These are phyloP conservation scores for Tetracladium setigerum DNA, from an alignment of 495 filamentous ascomycete species.

Conservation along the genomic window DNA sequence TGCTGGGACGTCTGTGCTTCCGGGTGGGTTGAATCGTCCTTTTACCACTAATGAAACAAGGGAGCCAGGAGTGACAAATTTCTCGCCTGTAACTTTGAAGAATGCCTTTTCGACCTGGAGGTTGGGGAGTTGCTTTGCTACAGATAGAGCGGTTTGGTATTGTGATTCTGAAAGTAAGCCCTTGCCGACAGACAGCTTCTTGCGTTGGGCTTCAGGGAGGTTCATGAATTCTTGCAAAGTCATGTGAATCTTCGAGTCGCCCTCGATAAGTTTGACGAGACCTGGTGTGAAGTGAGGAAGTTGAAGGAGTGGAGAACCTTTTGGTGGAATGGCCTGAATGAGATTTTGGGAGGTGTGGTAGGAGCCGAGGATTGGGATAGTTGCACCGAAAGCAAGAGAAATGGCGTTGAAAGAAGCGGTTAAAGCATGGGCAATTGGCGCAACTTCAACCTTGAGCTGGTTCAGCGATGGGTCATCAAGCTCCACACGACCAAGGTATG, in stretches of 20 bases:
- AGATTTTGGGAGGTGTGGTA: constrained; percentile 76
- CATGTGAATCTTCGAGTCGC: constrained; percentile 64
- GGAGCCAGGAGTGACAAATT: constrained; percentile 83
- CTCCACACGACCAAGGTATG: constrained; percentile 82
- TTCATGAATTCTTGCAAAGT: constrained; percentile 84
- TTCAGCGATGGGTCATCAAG: constrained; percentile 62
- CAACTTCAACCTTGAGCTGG: constrained; percentile 69
- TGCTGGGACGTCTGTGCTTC: constrained; percentile 60
- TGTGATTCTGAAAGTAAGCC: constrained; percentile 66
- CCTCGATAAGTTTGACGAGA: constrained; percentile 69
- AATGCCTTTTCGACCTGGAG: constrained; percentile 88
- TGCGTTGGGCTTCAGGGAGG: constrained; percentile 64
- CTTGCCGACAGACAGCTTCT: constrained; percentile 57
- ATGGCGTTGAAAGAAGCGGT: constrained; percentile 84
- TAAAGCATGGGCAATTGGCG: constrained; percentile 75
- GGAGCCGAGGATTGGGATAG: constrained; percentile 71
- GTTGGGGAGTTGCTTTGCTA: constrained; percentile 75
- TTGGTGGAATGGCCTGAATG: constrained; percentile 81
- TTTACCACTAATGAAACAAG: constrained; percentile 93
- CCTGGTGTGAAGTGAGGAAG: constrained; percentile 78
- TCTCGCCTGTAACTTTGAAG: constrained; percentile 97
- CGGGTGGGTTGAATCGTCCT: constrained; percentile 87
- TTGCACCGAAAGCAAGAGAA: constrained; percentile 77
- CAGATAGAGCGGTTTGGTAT: constrained; percentile 63
- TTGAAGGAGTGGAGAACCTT: constrained; percentile 81